Evolutionary conservation across 2,329 filamentous ascomycete species (phyloP), one percentile per base, ranked within the genome.

Genomic region (Calonectria hawksworthii): DNA sequence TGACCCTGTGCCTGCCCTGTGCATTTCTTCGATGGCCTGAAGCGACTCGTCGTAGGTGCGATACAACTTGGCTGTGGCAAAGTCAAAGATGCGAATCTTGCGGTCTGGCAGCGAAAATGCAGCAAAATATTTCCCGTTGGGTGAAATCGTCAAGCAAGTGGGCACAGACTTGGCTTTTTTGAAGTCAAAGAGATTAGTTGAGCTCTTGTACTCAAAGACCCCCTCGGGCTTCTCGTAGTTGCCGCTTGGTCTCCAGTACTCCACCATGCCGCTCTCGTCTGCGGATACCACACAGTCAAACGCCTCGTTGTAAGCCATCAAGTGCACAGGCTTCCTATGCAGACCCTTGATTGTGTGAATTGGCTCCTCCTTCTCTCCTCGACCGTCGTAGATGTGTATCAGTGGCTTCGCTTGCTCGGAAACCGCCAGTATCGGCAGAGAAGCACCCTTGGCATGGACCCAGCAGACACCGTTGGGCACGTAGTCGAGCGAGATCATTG

Each of bases 31-130:
- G 56, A 98, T 93, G 1, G 95, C 97, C 72, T 93, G 90, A 14
- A 99, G 89, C 5, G 96, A 99, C 84, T 99, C 97, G 81, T 99
- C 98, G 82, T 99, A 99, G 1, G 95, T 97, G 47, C 96, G 93
- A 81, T 96, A 93, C 6, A 99, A 90, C 85, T 98, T 98, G 14
- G 92, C 97, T 0, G 95, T 93, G 2, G 93, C 91, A 82, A 99
- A 99, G 80, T 99, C 96, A 83, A 99, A 99, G 23, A 99, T 87
- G 32, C 97, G 93, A 63, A 99, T 92, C 84, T 98, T 98, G 72
- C 97, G 93, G 84, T 99, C 97, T 0, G 97, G 98, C 79, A 98
- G 93, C 0, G 97, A 99, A 79, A 97, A 93, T 0, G 95, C 94
- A 2, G 94, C 95, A 82, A 99, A 97, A 74, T 96, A 94, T 72